Conservation (phyloP, 2,329 filamentous ascomycete species). For the Zasmidium citrigriseum region DNA sequence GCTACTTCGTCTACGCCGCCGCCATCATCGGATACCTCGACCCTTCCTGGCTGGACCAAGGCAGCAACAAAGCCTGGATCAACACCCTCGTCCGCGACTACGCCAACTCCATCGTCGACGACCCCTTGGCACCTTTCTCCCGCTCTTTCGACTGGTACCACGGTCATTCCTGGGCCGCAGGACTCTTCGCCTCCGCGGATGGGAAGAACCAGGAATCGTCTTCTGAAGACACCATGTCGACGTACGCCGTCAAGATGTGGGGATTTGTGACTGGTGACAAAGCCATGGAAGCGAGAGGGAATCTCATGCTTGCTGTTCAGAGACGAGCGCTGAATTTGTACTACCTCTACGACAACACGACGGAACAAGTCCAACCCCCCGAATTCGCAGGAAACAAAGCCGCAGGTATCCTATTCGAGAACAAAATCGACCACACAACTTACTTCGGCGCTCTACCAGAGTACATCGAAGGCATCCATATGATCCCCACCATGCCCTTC, state of each 20-base stretch:
- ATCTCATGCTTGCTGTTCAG: constrained; percentile 80
- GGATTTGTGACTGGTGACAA: constrained; percentile 73
- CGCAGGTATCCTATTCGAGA: constrained; percentile 73
- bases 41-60: constrained; percentile 64
- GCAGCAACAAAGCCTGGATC: constrained; percentile 73
- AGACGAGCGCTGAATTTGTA: constrained; percentile 73
- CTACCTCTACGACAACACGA: constrained; percentile 79
- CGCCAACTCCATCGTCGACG: constrained; percentile 71
- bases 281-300: constrained; percentile 76
- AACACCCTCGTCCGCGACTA: constrained; percentile 81
- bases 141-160: constrained; percentile 92
- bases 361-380: constrained; percentile 70
- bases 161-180: constrained; percentile 91
- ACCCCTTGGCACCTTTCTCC: constrained; percentile 77
- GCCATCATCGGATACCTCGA: constrained; percentile 82
- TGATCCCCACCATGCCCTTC: constrained; percentile 73
- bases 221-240: constrained; percentile 85
- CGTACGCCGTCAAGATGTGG: constrained; percentile 94
- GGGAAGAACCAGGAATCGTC: constrained; percentile 86
- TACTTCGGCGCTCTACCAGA: constrained; percentile 67
- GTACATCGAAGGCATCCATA: constrained; percentile 68
- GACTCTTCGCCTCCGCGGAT: constrained; percentile 68
- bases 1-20: constrained; percentile 86
- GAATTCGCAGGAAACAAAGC: constrained; percentile 81
- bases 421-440: constrained; percentile 90